Percentiles rank a stretch among this genome's conserved stretches.
Conservation (phyloP, 1,284 basidiomycete species). For the Exobasidium rhododendri region DNA sequence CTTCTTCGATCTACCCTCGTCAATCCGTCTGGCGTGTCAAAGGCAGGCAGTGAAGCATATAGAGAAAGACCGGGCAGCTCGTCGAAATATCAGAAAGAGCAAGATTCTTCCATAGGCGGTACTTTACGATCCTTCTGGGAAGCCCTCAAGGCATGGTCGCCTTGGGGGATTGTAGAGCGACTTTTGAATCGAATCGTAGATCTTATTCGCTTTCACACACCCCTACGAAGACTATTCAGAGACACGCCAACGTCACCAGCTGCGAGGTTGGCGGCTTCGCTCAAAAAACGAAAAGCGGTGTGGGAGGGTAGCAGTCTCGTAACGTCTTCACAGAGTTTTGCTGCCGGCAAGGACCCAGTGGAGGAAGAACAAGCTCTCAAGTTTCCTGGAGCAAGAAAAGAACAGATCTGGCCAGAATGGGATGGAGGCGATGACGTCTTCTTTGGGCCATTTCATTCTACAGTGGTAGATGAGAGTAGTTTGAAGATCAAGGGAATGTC, state of each 20-base stretch:
- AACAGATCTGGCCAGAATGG: slow-evolving; percentile 44
- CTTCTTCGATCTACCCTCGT: slow-evolving; percentile 27
- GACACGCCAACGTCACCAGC: neutral
- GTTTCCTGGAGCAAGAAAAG: slow-evolving; percentile 26
- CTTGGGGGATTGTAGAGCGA: slow-evolving; percentile 14
- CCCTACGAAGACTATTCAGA: neutral
- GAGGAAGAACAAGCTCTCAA: slow-evolving; percentile 22
- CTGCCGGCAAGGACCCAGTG: neutral
- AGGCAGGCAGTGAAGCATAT: slow-evolving; percentile 9
- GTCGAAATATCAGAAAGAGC: neutral
- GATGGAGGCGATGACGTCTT: slow-evolving; percentile 33
- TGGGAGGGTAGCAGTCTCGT: slow-evolving; percentile 9
- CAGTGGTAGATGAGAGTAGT: neutral
- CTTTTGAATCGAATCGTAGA: neutral
- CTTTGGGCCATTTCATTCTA: slow-evolving; percentile 34
- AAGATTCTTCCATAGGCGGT: neutral
- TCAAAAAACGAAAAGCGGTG: slow-evolving; percentile 5
- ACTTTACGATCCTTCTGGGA: neutral
- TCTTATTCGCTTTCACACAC: neutral
- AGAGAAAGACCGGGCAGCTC: slow-evolving; percentile 6
- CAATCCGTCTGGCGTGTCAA: slow-evolving; percentile 18
- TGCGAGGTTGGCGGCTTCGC: neutral
- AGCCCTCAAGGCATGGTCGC: slow-evolving; percentile 18
- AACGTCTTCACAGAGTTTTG: neutral
- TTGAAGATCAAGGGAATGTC: neutral